Evolutionary conservation across 2,329 filamentous ascomycete species (phyloP).

Genomic region (Xylaria sp.): DNA sequence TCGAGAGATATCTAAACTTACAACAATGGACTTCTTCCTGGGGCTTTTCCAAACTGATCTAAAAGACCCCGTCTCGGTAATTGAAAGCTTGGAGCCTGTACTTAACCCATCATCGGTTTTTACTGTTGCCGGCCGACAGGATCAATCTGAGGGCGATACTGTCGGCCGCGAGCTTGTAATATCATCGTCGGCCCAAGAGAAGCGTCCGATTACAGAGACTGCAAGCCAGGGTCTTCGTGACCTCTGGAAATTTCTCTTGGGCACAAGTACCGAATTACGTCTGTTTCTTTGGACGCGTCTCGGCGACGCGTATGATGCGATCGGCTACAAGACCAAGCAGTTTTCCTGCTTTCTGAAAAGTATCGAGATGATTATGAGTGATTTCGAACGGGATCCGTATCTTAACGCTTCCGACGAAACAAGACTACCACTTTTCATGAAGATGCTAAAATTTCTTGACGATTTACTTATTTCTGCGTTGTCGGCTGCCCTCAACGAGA

Average conservation of each 20-base stretch:
- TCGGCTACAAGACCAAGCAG: slow-evolving; percentile 85
- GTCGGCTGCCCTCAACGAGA: slow-evolving; percentile 70
- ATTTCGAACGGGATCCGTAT: slow-evolving; percentile 67
- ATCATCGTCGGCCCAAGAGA: slow-evolving; percentile 30
- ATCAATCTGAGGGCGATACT: slow-evolving; percentile 29
- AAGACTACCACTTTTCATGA: slow-evolving; percentile 73
- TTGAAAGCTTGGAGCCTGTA: slow-evolving; percentile 91
- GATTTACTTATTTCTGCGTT: slow-evolving; percentile 75
- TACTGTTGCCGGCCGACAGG: slow-evolving; percentile 36
- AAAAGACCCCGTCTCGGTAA: slow-evolving; percentile 80
- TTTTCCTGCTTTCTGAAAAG: slow-evolving; percentile 86
- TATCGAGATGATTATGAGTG: slow-evolving; percentile 78
- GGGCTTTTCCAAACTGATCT: slow-evolving; percentile 85
- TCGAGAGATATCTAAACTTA: slow-evolving; percentile 87
- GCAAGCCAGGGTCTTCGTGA: slow-evolving; percentile 69
- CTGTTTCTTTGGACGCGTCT: slow-evolving; percentile 90
- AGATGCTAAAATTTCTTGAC: slow-evolving; percentile 79
- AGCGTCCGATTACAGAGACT: slow-evolving; percentile 55
- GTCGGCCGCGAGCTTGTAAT: slow-evolving; percentile 23
- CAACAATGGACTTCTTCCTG: slow-evolving; percentile 95
- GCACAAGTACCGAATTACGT: slow-evolving; percentile 80
- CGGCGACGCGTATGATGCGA: slow-evolving; percentile 84
- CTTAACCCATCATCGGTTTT: slow-evolving; percentile 72
- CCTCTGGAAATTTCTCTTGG: slow-evolving; percentile 83
- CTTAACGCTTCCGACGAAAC: slow-evolving; percentile 63